Evolutionary conservation across 768 basidiomycete genomes (phyloP).

Genomic region (Gymnopilus junonius): DNA sequence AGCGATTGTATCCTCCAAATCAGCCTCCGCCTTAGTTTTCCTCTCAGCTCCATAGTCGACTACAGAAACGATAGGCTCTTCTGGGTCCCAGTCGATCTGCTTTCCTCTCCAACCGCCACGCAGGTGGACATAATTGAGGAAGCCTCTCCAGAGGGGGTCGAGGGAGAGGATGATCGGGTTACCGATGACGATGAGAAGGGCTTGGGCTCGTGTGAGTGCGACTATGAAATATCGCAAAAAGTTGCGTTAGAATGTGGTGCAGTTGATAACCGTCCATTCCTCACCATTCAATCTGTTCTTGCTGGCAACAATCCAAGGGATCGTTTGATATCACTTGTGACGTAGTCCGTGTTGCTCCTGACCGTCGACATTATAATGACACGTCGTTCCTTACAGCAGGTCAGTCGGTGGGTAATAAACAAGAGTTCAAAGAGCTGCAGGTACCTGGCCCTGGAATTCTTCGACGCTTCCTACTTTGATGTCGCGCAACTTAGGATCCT

Average conservation of each 20-base stretch:
- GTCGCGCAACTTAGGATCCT: conserved; percentile 33
- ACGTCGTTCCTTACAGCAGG: conserved; percentile 49
- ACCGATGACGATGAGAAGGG: conserved; percentile 65
- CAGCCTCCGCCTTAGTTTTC: conserved; percentile 29
- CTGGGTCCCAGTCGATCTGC: conserved; percentile 37
- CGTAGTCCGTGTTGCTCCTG: conserved; percentile 53
- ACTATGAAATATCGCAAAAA: conserved; percentile 39
- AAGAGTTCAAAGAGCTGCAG: conserved; percentile 10
- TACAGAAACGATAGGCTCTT: conserved; percentile 30
- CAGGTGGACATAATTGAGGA: conserved; percentile 58
- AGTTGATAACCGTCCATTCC: neutral
- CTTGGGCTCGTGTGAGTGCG: conserved; percentile 68
- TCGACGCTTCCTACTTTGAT: conserved; percentile 72
- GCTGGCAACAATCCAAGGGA: conserved; percentile 64
- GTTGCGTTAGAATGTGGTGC: no score
- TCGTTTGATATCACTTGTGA: conserved; percentile 54
- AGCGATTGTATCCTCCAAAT: conserved; percentile 42
- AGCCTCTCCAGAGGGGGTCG: conserved; percentile 62
- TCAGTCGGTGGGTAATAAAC: neutral
- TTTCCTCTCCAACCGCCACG: conserved; percentile 59
- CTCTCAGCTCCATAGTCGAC: conserved; percentile 38
- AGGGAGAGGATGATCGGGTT: conserved; percentile 60
- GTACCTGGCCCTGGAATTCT: conserved; percentile 70
- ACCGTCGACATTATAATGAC: conserved; percentile 66
- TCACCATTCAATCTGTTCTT: conserved; percentile 61